phyloP scores from a whole-genome alignment of 2,329 filamentous ascomycete genomes.

The Fonsecaea multimorphosa region DNA sequence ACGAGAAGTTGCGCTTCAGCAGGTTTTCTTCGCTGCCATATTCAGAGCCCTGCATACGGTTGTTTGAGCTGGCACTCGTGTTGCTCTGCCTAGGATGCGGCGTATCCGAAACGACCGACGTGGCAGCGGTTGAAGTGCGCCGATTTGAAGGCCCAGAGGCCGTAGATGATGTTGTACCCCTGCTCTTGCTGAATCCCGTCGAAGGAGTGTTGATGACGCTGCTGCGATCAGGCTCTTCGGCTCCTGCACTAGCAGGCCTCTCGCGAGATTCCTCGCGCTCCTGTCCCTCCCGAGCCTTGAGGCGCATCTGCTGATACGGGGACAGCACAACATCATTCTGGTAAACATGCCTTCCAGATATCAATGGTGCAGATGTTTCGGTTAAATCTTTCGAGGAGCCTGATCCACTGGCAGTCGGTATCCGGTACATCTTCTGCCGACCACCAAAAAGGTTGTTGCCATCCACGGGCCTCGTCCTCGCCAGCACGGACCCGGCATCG shows the following conservation, averaged over 20 bases:
- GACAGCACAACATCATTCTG: slow-evolving; percentile 85
- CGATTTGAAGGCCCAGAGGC: slow-evolving; percentile 72
- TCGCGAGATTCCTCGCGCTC: slow-evolving; percentile 47
- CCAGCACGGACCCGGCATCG: slow-evolving; percentile 79
- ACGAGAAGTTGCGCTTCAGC: slow-evolving; percentile 29
- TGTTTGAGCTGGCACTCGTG: slow-evolving; percentile 28
- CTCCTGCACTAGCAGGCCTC: slow-evolving; percentile 46
- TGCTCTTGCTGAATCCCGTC: slow-evolving; percentile 72
- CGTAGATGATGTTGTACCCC: slow-evolving; percentile 84
- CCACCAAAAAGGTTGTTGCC: slow-evolving; percentile 95
- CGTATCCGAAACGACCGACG: slow-evolving; percentile 81
- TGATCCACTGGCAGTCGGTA: slow-evolving; percentile 59
- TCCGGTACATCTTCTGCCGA: slow-evolving; percentile 92
- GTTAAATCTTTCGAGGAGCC: slow-evolving; percentile 32
- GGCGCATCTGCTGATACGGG: slow-evolving; percentile 77
- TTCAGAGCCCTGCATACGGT: slow-evolving; percentile 19
- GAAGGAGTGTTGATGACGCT: slow-evolving; percentile 52
- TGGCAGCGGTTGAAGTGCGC: slow-evolving; percentile 84
- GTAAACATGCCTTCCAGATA: slow-evolving; percentile 71
- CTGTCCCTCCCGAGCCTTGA: slow-evolving; percentile 58
- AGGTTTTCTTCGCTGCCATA: slow-evolving; percentile 29
- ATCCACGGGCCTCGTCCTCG: slow-evolving; percentile 77
- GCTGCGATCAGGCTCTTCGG: slow-evolving; percentile 33
- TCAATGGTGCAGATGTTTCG: slow-evolving; percentile 41
- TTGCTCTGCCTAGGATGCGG: slow-evolving; percentile 42